phyloP scores from a whole-genome alignment of 2,329 filamentous ascomycete genomes.

The Fusarium hainanense region DNA sequence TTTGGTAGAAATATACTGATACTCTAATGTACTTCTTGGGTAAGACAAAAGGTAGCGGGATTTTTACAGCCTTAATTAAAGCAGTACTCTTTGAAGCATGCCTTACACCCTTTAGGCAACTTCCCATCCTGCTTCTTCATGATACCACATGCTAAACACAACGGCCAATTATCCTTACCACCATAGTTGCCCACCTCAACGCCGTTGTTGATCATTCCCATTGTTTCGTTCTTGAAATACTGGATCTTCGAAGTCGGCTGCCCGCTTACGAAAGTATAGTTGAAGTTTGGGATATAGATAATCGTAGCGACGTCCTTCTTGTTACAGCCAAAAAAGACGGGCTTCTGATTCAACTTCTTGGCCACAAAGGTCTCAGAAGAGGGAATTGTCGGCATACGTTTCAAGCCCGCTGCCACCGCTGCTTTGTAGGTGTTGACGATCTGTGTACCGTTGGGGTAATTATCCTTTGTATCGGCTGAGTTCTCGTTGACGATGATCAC shows the following conservation, averaged over 20 bases:
- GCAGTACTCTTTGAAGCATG: slow-evolving; percentile 9
- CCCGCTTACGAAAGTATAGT: slow-evolving; percentile 7
- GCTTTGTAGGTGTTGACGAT: slow-evolving; percentile 14
- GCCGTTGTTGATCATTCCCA: slow-evolving; percentile 9
- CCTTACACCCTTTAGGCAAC: background rate
- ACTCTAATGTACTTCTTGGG: too few species aligned
- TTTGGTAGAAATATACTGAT: background rate
- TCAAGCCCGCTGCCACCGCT: background rate
- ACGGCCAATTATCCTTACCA: slow-evolving; percentile 5
- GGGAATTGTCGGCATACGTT: slow-evolving; percentile 6
- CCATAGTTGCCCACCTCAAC: slow-evolving; percentile 12
- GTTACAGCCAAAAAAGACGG: slow-evolving; percentile 2
- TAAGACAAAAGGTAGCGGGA: too few species aligned
- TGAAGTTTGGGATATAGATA: slow-evolving; percentile 13
- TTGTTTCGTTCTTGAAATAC: background rate
- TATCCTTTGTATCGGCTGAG: background rate
- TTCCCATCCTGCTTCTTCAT: slow-evolving; percentile 3
- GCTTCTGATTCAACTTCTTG: slow-evolving; percentile 9
- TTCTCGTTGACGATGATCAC: slow-evolving; percentile 18
- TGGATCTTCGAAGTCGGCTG: slow-evolving; percentile 11
- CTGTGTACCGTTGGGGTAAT: slow-evolving; percentile 1
- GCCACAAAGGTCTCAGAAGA: slow-evolving; percentile 3
- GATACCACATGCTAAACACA: slow-evolving; percentile 7
- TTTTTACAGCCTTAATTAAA: background rate
- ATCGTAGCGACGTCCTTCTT: background rate